Evolutionary conservation across 225 moss, liverwort and hornwort species (phyloP), one percentile per base, ranked within the genome.

Genomic region (Climacium dendroides): DNA sequence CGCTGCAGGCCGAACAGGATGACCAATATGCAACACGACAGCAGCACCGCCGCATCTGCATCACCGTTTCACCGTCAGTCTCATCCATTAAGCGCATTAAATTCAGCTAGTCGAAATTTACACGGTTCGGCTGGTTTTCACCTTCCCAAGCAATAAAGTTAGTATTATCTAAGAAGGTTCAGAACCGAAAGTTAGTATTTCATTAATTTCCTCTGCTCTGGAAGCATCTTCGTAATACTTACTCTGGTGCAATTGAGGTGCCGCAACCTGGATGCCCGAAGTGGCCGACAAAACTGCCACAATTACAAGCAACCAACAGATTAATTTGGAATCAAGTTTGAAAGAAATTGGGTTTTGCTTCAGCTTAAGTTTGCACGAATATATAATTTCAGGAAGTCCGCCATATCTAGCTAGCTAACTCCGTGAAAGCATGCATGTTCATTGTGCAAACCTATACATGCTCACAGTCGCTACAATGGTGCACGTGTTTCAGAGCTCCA

Each of bases 221-320:
- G 37, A 62, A 67, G 50, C 37, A 82, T 67, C 55, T 57, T 80
- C 60, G 30, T 11, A 28, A 70, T 47, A 76, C 96, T 93, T 82
- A 97, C 97, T 91, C 55, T 92, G 91, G 63, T 85, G 79, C 72
- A 97, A 65, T 70, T 88, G 86, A 47, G 96, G 92, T 29, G 92
- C 95, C 35, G 95, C 96, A 32, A 97, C 93, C 72, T 93, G 87
- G 84, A 97, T 93, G 25, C 97, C 97, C 67, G 95, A 94, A 62
- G 93, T 80, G 37, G 97, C 96, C 47, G 97, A 97, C 89, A 96
- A 85, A 84, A 97, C 97, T 97, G 95, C 87, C 85, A 89, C 73
- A 75, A 28, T 57, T 57, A 37, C 37, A 84, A 82, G 19, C 43
- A 85, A 20, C 14, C 73, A 53, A 39, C 34, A 60, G 30, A 77